Conservation (phyloP, 176 grass and related monocot genomes). For the Phoenix roebelenii region DNA sequence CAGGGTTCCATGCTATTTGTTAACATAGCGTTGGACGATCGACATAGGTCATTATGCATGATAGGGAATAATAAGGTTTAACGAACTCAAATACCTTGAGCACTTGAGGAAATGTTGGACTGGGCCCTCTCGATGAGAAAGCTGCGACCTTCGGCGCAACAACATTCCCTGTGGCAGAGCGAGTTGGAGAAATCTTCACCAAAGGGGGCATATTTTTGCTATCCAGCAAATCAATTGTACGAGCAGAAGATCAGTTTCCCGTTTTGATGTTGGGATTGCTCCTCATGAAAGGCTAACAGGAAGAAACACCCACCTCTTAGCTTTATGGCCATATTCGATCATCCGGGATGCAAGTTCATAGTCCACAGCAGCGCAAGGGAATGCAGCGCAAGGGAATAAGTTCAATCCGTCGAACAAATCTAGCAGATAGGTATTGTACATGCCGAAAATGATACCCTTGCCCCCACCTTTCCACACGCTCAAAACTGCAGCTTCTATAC, state of each 20-base stretch:
- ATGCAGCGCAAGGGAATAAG: too few species aligned
- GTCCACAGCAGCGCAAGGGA: slow-evolving; percentile 11
- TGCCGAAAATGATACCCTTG: slow-evolving; percentile 1
- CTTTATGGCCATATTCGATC: background rate
- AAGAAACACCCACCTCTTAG: background rate
- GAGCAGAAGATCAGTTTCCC: too few species aligned
- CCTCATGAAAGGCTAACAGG: too few species aligned
- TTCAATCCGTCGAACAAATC: background rate
- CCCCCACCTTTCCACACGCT: background rate
- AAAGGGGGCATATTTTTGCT: background rate
- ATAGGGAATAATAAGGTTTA: too few species aligned
- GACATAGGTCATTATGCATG: too few species aligned
- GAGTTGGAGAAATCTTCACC: slow-evolving; percentile 1
- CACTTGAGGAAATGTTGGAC: background rate
- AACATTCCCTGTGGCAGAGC: background rate
- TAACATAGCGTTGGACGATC: too few species aligned
- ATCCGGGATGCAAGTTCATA: background rate
- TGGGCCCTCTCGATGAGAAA: slow-evolving; percentile 17
- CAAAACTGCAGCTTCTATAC: background rate
- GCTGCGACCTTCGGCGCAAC: slow-evolving; percentile 12
- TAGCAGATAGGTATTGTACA: slow-evolving; percentile 3
- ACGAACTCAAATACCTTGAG: slow-evolving; percentile 3
- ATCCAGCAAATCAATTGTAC: too few species aligned
- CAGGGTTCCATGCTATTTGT: too few species aligned
- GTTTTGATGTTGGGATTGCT: too few species aligned